Percentiles rank a stretch among this genome's conserved stretches.
Evolutionary conservation across 75 land plant species (phyloP).

Genomic region (Adiantum capillusveneris): DNA sequence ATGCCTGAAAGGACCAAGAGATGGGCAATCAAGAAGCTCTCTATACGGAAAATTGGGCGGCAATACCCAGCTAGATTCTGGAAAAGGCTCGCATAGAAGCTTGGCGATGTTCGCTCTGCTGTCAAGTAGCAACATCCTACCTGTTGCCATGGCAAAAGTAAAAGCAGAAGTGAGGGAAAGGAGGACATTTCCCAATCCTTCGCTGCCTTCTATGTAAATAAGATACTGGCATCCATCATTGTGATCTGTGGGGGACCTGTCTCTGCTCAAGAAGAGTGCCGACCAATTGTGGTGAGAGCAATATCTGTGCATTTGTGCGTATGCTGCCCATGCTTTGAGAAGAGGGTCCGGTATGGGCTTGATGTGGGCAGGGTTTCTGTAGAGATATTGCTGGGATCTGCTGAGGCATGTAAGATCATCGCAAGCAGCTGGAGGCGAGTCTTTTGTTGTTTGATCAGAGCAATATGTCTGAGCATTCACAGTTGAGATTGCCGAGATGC

Average conservation of each 20-base stretch:
- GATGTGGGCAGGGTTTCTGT: neutral
- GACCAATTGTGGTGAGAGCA: neutral
- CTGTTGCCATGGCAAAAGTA: constrained; percentile 10
- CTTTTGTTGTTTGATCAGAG: too few species aligned
- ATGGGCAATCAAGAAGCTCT: neutral
- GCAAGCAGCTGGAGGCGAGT: neutral
- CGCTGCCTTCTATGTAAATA: neutral
- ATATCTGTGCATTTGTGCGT: neutral
- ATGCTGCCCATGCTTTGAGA: neutral
- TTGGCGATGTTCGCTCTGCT: constrained; percentile 6
- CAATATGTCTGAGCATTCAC: too few species aligned
- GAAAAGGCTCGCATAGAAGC: constrained; percentile 26
- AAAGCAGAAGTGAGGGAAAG: constrained; percentile 11
- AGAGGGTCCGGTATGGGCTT: neutral
- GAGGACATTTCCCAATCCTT: constrained; percentile 20
- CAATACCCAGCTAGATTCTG: constrained; percentile 9
- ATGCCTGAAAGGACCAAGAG: neutral
- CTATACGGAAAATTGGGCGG: constrained; percentile 19
- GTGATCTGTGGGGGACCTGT: neutral
- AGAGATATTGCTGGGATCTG: constrained; percentile 2
- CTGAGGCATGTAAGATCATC: neutral
- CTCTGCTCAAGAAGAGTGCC: neutral
- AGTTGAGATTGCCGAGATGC: too few species aligned
- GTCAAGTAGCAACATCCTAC: constrained; percentile 12
- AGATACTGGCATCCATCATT: neutral